Evolutionary conservation across 371 early-diverging fungal species (phyloP).

Genomic region (Rozella allomycis): DNA sequence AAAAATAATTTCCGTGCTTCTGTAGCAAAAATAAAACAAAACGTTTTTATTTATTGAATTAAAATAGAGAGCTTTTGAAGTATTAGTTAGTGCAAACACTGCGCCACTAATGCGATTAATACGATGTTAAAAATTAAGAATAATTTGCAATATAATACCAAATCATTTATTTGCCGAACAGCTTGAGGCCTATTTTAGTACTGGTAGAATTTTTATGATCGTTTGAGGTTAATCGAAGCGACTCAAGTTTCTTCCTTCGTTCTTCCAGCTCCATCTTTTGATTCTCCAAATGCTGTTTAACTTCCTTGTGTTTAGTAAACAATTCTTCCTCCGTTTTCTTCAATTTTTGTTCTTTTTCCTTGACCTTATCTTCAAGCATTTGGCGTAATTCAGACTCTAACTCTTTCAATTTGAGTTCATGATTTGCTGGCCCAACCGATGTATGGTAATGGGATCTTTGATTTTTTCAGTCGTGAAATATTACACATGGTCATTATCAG

Average conservation of each 20-base stretch:
- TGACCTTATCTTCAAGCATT: conserved; percentile 92
- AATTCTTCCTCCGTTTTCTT: conserved; percentile 91
- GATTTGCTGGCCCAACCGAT: conserved; percentile 74
- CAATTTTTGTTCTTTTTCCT: conserved; percentile 87
- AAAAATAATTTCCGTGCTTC: no score
- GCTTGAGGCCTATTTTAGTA: no score
- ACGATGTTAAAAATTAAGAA: no score
- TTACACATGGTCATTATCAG: neutral
- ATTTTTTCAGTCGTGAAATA: conserved; percentile 5
- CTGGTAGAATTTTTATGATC: no score
- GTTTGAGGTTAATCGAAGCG: no score
- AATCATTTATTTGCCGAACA: no score
- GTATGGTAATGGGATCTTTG: conserved; percentile 48
- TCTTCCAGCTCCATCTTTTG: conserved; percentile 79
- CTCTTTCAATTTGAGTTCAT: conserved; percentile 84
- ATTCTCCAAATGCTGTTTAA: conserved; percentile 86
- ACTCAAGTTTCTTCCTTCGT: conserved; percentile 37
- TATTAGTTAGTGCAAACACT: no score
- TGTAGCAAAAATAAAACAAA: no score
- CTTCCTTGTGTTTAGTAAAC: conserved; percentile 82
- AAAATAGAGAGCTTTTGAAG: no score
- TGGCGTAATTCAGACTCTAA: conserved; percentile 94
- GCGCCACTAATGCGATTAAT: no score
- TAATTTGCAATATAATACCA: no score
- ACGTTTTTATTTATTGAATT: no score